phyloP scores from a whole-genome alignment of 768 basidiomycete species.

The Termitomyces sp. region DNA sequence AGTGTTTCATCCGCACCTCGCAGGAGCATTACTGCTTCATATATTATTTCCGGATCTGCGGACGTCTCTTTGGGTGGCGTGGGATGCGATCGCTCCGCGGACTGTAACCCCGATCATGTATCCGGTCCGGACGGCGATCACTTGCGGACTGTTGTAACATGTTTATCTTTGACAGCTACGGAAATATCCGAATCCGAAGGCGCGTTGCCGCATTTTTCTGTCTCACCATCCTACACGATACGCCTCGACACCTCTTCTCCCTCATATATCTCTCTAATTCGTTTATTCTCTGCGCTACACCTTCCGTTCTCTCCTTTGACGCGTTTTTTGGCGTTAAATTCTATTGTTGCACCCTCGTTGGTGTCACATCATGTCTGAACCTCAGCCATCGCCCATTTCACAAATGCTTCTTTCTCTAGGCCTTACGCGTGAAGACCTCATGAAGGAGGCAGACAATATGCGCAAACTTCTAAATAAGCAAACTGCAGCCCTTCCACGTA shows the following conservation, averaged over 20 bases:
- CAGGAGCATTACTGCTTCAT: too few species aligned
- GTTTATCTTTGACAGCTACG: constrained; percentile 7
- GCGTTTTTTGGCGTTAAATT: neutral
- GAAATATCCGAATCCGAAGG: neutral
- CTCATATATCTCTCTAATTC: neutral
- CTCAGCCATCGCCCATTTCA: constrained; percentile 61
- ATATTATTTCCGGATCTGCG: too few species aligned
- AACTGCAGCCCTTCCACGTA: constrained; percentile 40
- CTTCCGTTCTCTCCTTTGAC: constrained; percentile 4
- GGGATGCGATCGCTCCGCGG: too few species aligned
- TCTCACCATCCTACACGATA: constrained; percentile 3
- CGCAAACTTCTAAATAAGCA: constrained; percentile 67
- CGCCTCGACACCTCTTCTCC: constrained; percentile 1
- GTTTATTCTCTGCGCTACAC: neutral
- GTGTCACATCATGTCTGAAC: constrained; percentile 31
- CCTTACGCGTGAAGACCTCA: constrained; percentile 71
- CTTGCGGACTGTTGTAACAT: constrained; percentile 4
- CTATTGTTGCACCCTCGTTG: constrained; percentile 4
- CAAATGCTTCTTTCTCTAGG: constrained; percentile 67
- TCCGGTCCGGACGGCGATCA: too few species aligned
- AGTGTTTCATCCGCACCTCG: too few species aligned
- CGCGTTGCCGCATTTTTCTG: constrained; percentile 11
- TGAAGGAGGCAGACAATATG: constrained; percentile 73
- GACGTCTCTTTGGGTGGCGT: too few species aligned
- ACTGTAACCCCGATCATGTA: too few species aligned